Evolutionary conservation across 169 alveolate genomes (phyloP).

Genomic region (Miamiensis avidus): DNA sequence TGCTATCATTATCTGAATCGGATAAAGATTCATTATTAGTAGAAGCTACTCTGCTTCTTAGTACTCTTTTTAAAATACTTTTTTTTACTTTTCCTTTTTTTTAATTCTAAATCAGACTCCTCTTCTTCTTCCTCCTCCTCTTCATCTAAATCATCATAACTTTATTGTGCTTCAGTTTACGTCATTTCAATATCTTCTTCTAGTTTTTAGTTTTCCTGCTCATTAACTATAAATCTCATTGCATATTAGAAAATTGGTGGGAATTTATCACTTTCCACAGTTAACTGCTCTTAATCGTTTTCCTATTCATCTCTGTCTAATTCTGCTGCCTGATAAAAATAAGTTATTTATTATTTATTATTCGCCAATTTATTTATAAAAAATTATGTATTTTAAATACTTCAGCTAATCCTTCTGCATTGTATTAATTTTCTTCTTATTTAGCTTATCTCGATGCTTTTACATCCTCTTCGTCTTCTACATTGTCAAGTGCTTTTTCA

Average conservation of each 20-base stretch:
- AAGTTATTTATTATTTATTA: slow-evolving; percentile 46
- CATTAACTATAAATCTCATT: slow-evolving; percentile 27
- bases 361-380: slow-evolving; percentile 43
- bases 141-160: slow-evolving; percentile 50
- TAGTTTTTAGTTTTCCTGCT: slow-evolving; percentile 44
- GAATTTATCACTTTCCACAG: slow-evolving; percentile 21
- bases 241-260: slow-evolving; percentile 48
- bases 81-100: slow-evolving; percentile 28
- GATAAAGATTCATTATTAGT: neutral
- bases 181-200: slow-evolving; percentile 49
- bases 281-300: slow-evolving; percentile 48
- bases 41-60: neutral
- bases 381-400: slow-evolving; percentile 22
- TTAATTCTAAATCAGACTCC: slow-evolving; percentile 51
- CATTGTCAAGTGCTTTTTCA: slow-evolving; percentile 46
- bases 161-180: slow-evolving; percentile 47
- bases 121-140: slow-evolving; percentile 56
- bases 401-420: slow-evolving; percentile 45
- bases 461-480: slow-evolving; percentile 65
- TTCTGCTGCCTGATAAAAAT: slow-evolving; percentile 43
- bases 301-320: slow-evolving; percentile 60
- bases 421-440: slow-evolving; percentile 60
- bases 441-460: slow-evolving; percentile 60
- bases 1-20: neutral
- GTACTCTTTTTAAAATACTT: slow-evolving; percentile 30